Percentiles rank a stretch among this genome's conserved stretches.
Conservation (phyloP, 2,329 filamentous ascomycete genomes). For the Colletotrichum kahawae region DNA sequence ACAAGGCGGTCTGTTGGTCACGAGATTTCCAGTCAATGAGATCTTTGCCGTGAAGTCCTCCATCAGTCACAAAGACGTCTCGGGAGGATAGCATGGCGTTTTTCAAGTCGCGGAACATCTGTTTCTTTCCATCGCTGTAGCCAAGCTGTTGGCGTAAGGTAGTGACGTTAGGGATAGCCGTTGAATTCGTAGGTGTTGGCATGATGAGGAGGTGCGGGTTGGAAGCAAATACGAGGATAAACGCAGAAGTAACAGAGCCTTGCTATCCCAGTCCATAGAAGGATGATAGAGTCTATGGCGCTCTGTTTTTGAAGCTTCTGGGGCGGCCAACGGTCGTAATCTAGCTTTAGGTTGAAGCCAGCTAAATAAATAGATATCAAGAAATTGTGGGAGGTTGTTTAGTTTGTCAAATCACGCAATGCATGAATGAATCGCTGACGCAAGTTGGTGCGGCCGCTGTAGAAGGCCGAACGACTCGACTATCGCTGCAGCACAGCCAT, state of each 20-base stretch:
- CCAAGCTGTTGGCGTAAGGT: fast-evolving
- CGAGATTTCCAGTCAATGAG: neutral
- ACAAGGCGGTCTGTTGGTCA: neutral
- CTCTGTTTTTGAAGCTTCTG: too few relatives aligned
- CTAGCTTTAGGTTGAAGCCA: too few relatives aligned
- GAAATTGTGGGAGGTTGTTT: neutral
- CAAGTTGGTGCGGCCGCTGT: fast-evolving
- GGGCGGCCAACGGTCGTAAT: too few relatives aligned
- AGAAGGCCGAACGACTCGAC: neutral
- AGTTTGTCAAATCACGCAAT: fast-evolving
- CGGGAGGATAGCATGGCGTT: neutral
- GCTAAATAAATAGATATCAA: neutral
- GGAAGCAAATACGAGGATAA: fast-evolving
- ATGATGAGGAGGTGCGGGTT: neutral
- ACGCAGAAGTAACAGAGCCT: neutral
- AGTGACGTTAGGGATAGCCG: neutral
- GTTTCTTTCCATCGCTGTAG: fast-evolving
- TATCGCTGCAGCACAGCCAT: neutral
- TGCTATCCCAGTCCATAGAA: fast-evolving
- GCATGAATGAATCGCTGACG: neutral
- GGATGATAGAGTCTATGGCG: too few relatives aligned
- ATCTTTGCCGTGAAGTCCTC: fast-evolving
- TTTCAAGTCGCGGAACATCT: fast-evolving
- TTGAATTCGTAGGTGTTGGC: neutral
- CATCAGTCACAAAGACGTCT: neutral